phyloP scores from a whole-genome alignment of 23 red algal species.

The Gracilaria vermiculophylla region DNA sequence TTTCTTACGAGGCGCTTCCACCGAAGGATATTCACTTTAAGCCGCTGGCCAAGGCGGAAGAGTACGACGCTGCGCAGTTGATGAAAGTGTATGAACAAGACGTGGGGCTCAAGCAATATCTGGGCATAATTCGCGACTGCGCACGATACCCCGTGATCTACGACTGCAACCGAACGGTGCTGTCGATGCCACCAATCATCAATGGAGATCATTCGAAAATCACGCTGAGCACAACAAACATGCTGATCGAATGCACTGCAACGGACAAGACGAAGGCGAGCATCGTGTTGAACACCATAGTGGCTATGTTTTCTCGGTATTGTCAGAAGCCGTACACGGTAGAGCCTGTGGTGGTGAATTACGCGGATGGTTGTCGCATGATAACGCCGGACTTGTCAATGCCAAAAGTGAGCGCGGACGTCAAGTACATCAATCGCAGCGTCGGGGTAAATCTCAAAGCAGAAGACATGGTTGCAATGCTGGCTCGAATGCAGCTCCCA shows the following conservation, averaged over 20 bases:
- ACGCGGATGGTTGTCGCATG: slow-evolving; percentile 47
- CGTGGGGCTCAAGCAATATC: slow-evolving; percentile 86
- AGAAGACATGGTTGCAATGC: slow-evolving; percentile 57
- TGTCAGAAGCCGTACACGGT: slow-evolving; percentile 62
- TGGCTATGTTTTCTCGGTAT: slow-evolving; percentile 83
- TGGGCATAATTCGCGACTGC: slow-evolving; percentile 71
- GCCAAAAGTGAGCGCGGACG: slow-evolving; percentile 49
- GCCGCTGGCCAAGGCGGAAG: slow-evolving; percentile 68
- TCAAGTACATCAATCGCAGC: slow-evolving; percentile 58
- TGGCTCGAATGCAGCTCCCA: slow-evolving; percentile 84
- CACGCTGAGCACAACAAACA: slow-evolving; percentile 81
- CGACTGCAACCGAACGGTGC: slow-evolving; percentile 75
- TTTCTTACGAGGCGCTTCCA: slow-evolving; percentile 72
- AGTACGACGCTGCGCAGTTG: slow-evolving; percentile 72
- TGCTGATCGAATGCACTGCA: slow-evolving; percentile 98
- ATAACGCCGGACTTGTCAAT: slow-evolving; percentile 75
- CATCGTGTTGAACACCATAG: slow-evolving; percentile 84
- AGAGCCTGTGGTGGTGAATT: slow-evolving; percentile 86
- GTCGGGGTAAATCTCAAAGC: slow-evolving; percentile 69
- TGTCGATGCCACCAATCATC: slow-evolving; percentile 97
- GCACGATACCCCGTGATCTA: slow-evolving; percentile 77
- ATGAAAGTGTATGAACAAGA: slow-evolving; percentile 87
- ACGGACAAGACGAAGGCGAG: slow-evolving; percentile 89
- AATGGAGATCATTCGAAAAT: slow-evolving; percentile 96
- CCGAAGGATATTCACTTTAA: slow-evolving; percentile 77